phyloP scores from a whole-genome alignment of 768 basidiomycete species.

The Phylloporus scabripes region DNA sequence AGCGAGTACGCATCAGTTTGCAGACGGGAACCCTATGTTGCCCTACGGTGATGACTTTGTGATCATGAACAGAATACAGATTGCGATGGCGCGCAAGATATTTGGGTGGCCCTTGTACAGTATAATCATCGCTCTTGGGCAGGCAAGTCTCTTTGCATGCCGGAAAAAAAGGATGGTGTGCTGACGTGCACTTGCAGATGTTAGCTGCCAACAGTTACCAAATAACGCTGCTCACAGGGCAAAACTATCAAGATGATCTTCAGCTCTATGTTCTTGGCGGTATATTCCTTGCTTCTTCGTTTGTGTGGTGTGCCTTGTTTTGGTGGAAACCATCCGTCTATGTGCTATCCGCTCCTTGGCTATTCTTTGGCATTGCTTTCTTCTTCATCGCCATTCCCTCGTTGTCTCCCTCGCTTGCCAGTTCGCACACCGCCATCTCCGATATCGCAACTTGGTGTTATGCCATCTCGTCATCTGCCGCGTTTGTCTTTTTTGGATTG shows the following conservation, averaged over 20 bases:
- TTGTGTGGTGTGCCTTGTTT: slow-evolving; percentile 89
- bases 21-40: slow-evolving; percentile 40
- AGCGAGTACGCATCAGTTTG: slow-evolving; percentile 50
- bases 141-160: slow-evolving; percentile 37
- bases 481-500: slow-evolving; percentile 90
- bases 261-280: slow-evolving; percentile 89
- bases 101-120: slow-evolving; percentile 90
- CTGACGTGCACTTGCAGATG: slow-evolving; percentile 45
- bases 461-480: slow-evolving; percentile 87
- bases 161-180: neutral
- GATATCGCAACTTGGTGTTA: slow-evolving; percentile 87
- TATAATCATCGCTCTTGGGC: slow-evolving; percentile 81
- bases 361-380: slow-evolving; percentile 89
- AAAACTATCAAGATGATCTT: slow-evolving; percentile 72
- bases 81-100: slow-evolving; percentile 74
- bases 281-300: slow-evolving; percentile 80
- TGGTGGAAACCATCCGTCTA: slow-evolving; percentile 84
- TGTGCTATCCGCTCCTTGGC: slow-evolving; percentile 81
- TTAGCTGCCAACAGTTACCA: slow-evolving; percentile 91
- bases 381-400: slow-evolving; percentile 89
- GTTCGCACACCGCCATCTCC: slow-evolving; percentile 61
- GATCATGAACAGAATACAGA: slow-evolving; percentile 81
- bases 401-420: slow-evolving; percentile 50
- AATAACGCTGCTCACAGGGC: slow-evolving; percentile 83
- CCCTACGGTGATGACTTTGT: slow-evolving; percentile 55